phyloP scores from a whole-genome alignment of 2,329 filamentous ascomycete species.

The Hypoxylon sp. region DNA sequence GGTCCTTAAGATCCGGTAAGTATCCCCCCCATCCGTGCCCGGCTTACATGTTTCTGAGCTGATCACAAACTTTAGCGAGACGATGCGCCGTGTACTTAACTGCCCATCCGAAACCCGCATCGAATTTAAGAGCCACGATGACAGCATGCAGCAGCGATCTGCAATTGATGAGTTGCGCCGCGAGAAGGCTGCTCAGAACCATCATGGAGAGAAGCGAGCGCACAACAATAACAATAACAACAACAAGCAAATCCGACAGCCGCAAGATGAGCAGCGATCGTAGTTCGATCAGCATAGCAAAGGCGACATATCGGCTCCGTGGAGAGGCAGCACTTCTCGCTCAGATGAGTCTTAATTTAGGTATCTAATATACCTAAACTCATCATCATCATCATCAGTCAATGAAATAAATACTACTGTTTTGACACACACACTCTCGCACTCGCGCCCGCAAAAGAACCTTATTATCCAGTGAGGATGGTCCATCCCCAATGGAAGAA shows the following conservation, averaged over 20 bases:
- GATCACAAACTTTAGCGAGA: too few species aligned
- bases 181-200: conserved; percentile 71
- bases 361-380: too few species aligned
- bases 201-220: conserved; percentile 48
- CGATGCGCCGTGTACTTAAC: conserved; percentile 87
- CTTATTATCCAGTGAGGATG: conserved; percentile 26
- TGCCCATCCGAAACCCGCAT: conserved; percentile 91
- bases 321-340: too few species aligned
- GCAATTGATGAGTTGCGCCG: conserved; percentile 91
- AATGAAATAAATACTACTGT: conserved; percentile 18
- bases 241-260: conserved; percentile 40
- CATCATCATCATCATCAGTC: too few species aligned
- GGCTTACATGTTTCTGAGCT: too few species aligned
- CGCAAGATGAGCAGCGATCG: conserved; percentile 46
- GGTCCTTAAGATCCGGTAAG: conserved; percentile 94
- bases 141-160: conserved; percentile 90
- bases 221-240: conserved; percentile 40
- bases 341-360: too few species aligned
- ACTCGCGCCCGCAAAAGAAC: too few species aligned
- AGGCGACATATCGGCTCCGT: too few species aligned
- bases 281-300: too few species aligned
- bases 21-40: too few species aligned
- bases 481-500: conserved; percentile 10
- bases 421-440: conserved; percentile 15
- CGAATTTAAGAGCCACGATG: conserved; percentile 95